phyloP scores from a whole-genome alignment of 1,284 basidiomycete species.

The Ustilago bromivora region DNA sequence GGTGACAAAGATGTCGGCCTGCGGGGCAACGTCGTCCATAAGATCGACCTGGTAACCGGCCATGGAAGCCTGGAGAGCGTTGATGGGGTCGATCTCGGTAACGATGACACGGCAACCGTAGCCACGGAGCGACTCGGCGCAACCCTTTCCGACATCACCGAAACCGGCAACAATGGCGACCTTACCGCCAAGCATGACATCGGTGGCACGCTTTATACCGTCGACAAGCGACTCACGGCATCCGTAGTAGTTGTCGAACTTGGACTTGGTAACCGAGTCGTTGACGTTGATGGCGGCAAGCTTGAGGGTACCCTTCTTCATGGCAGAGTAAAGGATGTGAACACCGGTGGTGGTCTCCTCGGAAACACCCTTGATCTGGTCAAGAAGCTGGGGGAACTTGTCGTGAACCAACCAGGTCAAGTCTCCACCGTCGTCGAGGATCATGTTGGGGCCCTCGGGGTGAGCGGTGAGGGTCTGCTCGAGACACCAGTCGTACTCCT shows the following conservation, averaged over 20 bases:
- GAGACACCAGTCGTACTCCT: constrained; percentile 95
- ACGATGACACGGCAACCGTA: constrained; percentile 96
- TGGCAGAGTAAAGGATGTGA: constrained; percentile 97
- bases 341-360: constrained; percentile 99
- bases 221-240: constrained; percentile 99
- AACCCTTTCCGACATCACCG: constrained; percentile 99
- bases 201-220: constrained; percentile 99
- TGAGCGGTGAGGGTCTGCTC: constrained; percentile 93
- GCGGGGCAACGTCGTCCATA: constrained; percentile 94
- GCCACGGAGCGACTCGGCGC: constrained; percentile 94
- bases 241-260: constrained; percentile 79
- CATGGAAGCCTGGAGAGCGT: constrained; percentile 99
- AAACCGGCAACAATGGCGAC: constrained; percentile 98
- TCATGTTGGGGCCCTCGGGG: constrained; percentile 92
- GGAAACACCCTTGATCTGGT: constrained; percentile 81
- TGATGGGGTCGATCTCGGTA: constrained; percentile 99
- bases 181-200: constrained; percentile 99
- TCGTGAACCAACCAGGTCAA: constrained; percentile 94
- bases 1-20: constrained; percentile 94
- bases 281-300: constrained; percentile 97
- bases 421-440: constrained; percentile 99
- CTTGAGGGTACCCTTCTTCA: constrained; percentile 95
- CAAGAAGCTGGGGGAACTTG: constrained; percentile 73
- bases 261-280: constrained; percentile 98
- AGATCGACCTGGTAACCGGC: constrained; percentile 98